These are phyloP conservation scores for Diaporthe citriasiana DNA, from an alignment of 2,329 filamentous ascomycete genomes.

Conservation along the genomic window DNA sequence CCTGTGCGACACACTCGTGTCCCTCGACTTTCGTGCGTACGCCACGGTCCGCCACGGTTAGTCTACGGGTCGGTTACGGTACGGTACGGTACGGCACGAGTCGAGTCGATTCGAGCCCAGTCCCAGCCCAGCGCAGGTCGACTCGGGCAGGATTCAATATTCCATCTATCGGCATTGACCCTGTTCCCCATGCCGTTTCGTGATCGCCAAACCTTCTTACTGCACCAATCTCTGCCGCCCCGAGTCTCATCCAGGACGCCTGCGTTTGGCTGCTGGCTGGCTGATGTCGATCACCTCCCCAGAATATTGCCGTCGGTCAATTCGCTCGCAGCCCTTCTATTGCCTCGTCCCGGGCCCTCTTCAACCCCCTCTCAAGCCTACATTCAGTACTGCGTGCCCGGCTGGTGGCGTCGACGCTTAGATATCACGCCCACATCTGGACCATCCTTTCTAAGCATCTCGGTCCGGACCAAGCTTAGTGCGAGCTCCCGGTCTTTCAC, in stretches of 20 bases:
- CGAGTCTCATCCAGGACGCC: slow-evolving; percentile 23
- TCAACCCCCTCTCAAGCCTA: not conserved
- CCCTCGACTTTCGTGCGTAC: slow-evolving; percentile 15
- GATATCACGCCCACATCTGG: not conserved
- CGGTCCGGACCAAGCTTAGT: not conserved
- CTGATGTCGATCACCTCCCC: slow-evolving; percentile 30
- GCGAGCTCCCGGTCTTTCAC: not conserved
- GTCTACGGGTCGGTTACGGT: slow-evolving; percentile 19
- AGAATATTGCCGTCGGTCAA: slow-evolving; percentile 33
- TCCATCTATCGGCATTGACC: slow-evolving; percentile 23
- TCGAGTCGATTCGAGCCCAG: not conserved
- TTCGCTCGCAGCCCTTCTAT: not conserved
- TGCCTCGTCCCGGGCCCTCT: not conserved
- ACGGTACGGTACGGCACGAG: slow-evolving; percentile 6
- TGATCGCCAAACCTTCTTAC: slow-evolving; percentile 30
- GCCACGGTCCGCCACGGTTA: not conserved
- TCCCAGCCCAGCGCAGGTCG: not conserved
- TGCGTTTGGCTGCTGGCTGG: slow-evolving; percentile 23
- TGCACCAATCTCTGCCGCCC: slow-evolving; percentile 24
- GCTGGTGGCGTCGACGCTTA: slow-evolving; percentile 5
- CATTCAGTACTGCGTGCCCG: not conserved
- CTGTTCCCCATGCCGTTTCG: slow-evolving; percentile 7
- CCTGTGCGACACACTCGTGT: slow-evolving; percentile 25
- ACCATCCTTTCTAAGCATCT: not conserved
- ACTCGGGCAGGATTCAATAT: not conserved